A percentile compares a stretch with the other conserved stretches of the same genome.
Conservation (phyloP, 306 rosid species). For the Sphenostylis stenocarpa region DNA sequence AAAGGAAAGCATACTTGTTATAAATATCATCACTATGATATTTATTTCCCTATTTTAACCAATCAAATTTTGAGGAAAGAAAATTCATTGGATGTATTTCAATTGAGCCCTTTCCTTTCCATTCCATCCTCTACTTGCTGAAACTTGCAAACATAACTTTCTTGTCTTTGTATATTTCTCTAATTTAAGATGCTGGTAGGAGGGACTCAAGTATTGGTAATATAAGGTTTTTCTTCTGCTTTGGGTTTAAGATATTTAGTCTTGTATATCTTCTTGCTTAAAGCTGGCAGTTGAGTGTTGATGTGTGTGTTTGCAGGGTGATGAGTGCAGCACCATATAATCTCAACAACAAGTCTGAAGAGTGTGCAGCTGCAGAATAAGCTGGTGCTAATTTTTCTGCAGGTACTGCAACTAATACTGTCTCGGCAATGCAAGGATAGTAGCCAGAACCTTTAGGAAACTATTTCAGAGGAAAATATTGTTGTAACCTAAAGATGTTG, state of each 20-base stretch:
- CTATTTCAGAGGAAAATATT: constrained; percentile 31
- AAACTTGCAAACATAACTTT: not conserved
- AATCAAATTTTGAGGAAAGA: not conserved
- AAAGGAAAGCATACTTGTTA: no score
- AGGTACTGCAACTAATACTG: constrained; percentile 18
- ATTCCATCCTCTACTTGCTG: not conserved
- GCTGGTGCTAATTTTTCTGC: constrained; percentile 50
- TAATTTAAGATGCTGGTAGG: not conserved
- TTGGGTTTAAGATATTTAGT: not conserved
- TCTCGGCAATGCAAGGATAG: constrained; percentile 40
- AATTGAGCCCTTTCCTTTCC: not conserved
- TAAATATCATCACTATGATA: no score
- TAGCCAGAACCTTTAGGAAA: constrained; percentile 15
- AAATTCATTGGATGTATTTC: not conserved
- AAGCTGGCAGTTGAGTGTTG: not conserved
- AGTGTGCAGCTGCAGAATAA: constrained; percentile 49
- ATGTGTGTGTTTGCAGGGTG: constrained; percentile 54
- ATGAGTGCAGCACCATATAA: constrained; percentile 76
- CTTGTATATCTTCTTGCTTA: not conserved
- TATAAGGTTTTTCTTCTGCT: not conserved
- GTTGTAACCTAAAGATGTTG: constrained; percentile 41
- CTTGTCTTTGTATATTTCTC: not conserved
- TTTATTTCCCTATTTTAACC: not conserved
- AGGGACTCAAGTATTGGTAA: not conserved
- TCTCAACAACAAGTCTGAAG: constrained; percentile 54